Conservation (phyloP, 805 yeast species). For the Candida pseudofarinosa region DNA sequence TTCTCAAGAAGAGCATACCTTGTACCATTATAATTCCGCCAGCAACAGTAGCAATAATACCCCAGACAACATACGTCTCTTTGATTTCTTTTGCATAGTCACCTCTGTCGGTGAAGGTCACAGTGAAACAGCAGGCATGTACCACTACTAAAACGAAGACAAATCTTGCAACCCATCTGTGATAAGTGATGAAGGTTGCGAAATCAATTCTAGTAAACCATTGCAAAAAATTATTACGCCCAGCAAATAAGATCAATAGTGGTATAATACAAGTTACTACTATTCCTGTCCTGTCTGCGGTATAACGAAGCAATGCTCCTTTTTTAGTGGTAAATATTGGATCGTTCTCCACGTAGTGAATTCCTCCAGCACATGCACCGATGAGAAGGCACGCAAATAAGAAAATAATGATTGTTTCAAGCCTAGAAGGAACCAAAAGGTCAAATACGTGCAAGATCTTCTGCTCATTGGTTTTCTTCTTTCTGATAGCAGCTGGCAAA, state of each 20-base stretch:
- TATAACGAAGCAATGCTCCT: slow-evolving; percentile 25
- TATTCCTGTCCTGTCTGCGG: slow-evolving; percentile 53
- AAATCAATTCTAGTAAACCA: slow-evolving; percentile 57
- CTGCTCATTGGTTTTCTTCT: slow-evolving; percentile 17
- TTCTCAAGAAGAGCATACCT: slow-evolving; percentile 29
- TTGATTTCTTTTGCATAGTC: slow-evolving; percentile 11
- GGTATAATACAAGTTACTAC: slow-evolving; percentile 46
- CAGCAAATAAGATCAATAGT: slow-evolving; percentile 52
- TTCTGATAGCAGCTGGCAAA: slow-evolving; percentile 19
- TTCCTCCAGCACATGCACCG: slow-evolving; percentile 12
- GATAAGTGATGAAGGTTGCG: slow-evolving; percentile 39
- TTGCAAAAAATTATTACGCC: slow-evolving; percentile 58
- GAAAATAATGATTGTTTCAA: slow-evolving; percentile 27
- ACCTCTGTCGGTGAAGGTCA: slow-evolving; percentile 5
- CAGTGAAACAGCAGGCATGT: slow-evolving; percentile 29
- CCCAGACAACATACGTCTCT: slow-evolving; percentile 26
- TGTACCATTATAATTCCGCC: slow-evolving; percentile 29
- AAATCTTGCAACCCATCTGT: slow-evolving; percentile 43
- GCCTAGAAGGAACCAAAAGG: slow-evolving; percentile 31
- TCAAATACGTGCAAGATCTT: slow-evolving; percentile 16
- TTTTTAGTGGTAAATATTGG: slow-evolving; percentile 19
- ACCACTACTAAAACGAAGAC: slow-evolving; percentile 23
- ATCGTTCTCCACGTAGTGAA: slow-evolving; percentile 19
- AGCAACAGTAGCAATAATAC: slow-evolving; percentile 34
- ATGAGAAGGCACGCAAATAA: slow-evolving; percentile 18